Percentiles rank a stretch among this genome's conserved stretches.
Evolutionary conservation across 139 green algal species (phyloP).

Genomic region (Closterium sp.): DNA sequence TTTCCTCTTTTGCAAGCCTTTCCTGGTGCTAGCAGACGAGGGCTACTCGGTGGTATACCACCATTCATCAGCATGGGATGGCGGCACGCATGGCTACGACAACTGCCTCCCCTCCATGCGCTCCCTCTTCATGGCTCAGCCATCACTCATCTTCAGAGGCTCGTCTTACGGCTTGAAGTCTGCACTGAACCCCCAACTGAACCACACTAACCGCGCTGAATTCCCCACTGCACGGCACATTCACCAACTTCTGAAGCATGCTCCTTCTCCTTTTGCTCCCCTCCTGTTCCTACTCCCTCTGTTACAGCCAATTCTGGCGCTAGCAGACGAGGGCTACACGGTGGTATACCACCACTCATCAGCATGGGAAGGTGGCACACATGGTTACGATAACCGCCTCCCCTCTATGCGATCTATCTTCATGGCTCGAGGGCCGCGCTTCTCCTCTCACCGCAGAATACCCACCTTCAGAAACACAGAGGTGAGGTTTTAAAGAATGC

Average conservation of each 20-base stretch:
- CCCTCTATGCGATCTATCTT: conserved; percentile 38
- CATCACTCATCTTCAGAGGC: no score
- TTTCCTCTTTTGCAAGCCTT: conserved; percentile 11
- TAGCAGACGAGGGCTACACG: conserved; percentile 32
- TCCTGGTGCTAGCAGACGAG: conserved; percentile 21
- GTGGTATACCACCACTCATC: background rate
- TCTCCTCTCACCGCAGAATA: background rate
- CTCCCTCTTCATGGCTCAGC: conserved; percentile 34
- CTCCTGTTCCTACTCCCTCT: no score
- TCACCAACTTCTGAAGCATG: no score
- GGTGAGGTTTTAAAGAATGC: background rate
- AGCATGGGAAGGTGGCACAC: conserved; percentile 10
- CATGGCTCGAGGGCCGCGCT: conserved; percentile 13
- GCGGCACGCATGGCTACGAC: conserved; percentile 42
- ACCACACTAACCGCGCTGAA: no score
- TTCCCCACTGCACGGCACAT: no score
- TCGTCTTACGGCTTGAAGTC: no score
- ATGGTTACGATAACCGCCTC: conserved; percentile 47
- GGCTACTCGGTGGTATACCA: conserved; percentile 24
- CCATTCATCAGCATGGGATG: background rate
- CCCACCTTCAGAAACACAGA: conserved; percentile 33
- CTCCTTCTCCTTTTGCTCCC: no score
- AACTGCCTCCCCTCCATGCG: conserved; percentile 42
- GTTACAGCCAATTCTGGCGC: no score
- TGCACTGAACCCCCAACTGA: no score